phyloP scores from a whole-genome alignment of 1,139 yeast genomes.

The Yamadazyma taylorii region DNA sequence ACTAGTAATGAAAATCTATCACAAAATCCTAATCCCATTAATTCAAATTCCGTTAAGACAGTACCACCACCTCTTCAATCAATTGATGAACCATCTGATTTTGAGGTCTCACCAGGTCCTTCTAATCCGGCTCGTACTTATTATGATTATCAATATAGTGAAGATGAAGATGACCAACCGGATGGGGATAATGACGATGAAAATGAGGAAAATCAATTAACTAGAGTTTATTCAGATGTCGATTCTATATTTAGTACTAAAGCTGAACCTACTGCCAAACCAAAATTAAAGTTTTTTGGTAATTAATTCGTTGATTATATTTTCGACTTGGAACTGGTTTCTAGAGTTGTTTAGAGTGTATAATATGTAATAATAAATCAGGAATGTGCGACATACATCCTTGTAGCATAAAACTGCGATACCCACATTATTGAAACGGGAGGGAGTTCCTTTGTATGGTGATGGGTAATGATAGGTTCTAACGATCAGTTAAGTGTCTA shows the following conservation, averaged over 20 bases:
- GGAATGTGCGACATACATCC: too few species aligned
- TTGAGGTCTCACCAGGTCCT: background rate
- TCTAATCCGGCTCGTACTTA: slow-evolving; percentile 5
- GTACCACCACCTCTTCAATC: slow-evolving; percentile 1
- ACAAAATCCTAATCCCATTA: background rate
- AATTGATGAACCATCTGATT: background rate
- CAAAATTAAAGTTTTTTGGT: slow-evolving; percentile 7
- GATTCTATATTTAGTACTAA: slow-evolving; percentile 19
- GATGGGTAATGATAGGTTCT: too few species aligned
- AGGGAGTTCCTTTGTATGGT: too few species aligned
- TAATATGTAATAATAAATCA: slow-evolving; percentile 6
- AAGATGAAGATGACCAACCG: slow-evolving; percentile 9
- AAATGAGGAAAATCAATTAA: slow-evolving; percentile 12
- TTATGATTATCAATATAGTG: slow-evolving; percentile 9
- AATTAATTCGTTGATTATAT: background rate
- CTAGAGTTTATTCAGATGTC: slow-evolving; percentile 20
- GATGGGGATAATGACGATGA: too few species aligned
- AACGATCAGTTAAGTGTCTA: too few species aligned
- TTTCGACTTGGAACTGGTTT: slow-evolving; percentile 3
- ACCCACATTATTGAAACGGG: too few species aligned
- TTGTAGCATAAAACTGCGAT: too few species aligned
- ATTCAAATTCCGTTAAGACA: too few species aligned
- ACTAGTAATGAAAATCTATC: too few species aligned
- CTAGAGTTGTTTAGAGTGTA: slow-evolving; percentile 1
- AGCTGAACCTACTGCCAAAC: slow-evolving; percentile 8